Evolutionary conservation across 2,329 filamentous ascomycete genomes (phyloP).

Genomic region (Neofusicoccum umdonicola): DNA sequence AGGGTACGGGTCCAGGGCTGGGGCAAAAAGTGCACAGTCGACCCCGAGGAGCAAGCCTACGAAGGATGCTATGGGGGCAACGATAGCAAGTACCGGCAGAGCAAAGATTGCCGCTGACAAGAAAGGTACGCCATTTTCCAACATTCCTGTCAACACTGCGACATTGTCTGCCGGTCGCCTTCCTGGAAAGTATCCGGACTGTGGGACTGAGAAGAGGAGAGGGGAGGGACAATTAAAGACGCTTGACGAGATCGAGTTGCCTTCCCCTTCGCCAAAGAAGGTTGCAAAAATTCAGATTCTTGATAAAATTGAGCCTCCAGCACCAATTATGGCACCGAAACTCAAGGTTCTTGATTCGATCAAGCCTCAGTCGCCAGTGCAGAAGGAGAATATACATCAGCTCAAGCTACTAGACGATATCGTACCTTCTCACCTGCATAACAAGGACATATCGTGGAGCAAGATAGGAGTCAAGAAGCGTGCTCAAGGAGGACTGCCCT

Average conservation of each 20-base stretch:
- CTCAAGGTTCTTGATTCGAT: not conserved
- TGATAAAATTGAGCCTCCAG: not conserved
- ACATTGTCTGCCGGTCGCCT: not conserved
- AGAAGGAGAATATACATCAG: not conserved
- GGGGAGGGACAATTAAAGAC: not conserved
- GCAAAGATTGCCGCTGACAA: not conserved
- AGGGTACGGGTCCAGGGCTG: not conserved
- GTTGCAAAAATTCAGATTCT: not conserved
- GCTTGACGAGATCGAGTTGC: not conserved
- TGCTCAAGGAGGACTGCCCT: not conserved
- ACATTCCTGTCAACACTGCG: not conserved
- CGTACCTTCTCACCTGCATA: not conserved
- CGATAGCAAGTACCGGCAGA: not conserved
- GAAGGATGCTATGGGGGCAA: not conserved
- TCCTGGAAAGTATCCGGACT: not conserved
- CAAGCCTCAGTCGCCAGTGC: not conserved
- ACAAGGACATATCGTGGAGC: no score
- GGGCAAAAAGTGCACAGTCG: not conserved
- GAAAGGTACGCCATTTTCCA: constrained; percentile 8
- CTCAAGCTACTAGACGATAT: not conserved
- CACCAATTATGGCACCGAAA: not conserved
- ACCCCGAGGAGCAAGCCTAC: not conserved
- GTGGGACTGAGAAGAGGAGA: not conserved
- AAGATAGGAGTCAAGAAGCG: no score
- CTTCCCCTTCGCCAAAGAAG: not conserved